These are phyloP conservation scores for Aspergillus novoparasiticus DNA, from an alignment of 2,329 filamentous ascomycete species.

Conservation along the genomic window DNA sequence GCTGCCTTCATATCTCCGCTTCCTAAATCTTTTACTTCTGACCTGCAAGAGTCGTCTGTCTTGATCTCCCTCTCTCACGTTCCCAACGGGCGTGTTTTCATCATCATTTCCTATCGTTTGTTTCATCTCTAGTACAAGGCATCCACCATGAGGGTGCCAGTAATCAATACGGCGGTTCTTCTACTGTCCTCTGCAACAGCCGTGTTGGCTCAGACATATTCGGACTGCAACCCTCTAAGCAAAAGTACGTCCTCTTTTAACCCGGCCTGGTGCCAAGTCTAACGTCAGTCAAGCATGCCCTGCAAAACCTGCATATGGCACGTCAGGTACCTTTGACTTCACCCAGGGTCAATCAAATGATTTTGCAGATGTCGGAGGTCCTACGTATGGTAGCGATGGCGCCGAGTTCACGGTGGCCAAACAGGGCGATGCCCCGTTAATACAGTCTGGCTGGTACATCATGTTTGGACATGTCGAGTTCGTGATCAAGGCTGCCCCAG, in stretches of 20 bases:
- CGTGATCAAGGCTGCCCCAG: conserved; percentile 81
- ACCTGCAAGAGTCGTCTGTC: background rate
- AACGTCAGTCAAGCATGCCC: conserved; percentile 59
- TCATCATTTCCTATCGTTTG: conserved; percentile 3
- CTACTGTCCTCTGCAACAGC: conserved; percentile 32
- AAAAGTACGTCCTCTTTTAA: conserved; percentile 33
- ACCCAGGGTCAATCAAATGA: conserved; percentile 74
- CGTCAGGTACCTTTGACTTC: conserved; percentile 83
- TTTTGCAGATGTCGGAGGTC: conserved; percentile 70
- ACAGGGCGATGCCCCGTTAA: conserved; percentile 80
- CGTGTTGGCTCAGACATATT: conserved; percentile 46
- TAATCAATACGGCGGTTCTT: conserved; percentile 27
- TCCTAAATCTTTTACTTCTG: background rate
- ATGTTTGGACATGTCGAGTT: conserved; percentile 96
- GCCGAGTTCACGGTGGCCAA: conserved; percentile 77
- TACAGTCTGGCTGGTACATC: conserved; percentile 93
- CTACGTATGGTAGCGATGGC: conserved; percentile 75
- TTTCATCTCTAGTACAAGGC: conserved; percentile 1
- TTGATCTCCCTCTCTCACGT: background rate
- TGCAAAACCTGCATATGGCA: conserved; percentile 77
- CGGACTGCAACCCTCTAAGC: conserved; percentile 46
- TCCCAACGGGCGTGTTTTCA: conserved; percentile 9
- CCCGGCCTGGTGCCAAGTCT: background rate
- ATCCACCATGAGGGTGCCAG: conserved; percentile 36
- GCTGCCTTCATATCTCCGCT: background rate